phyloP scores from a whole-genome alignment of 78 protist genomes.

The Anaeramoeba ignava region DNA sequence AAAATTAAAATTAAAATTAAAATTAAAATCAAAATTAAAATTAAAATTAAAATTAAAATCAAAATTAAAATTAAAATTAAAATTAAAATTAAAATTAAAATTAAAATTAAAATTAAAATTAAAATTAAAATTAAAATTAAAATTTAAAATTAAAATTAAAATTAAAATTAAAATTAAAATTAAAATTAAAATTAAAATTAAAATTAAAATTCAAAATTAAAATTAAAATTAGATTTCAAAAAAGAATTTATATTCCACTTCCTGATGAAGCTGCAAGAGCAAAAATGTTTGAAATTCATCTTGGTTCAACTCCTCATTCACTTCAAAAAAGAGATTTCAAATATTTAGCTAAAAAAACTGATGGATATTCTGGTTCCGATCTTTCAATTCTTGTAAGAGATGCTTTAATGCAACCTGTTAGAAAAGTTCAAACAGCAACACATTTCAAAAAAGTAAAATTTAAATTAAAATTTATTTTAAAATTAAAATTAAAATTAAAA shows the following conservation, averaged over 20 bases:
- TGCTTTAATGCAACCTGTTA: slow-evolving; percentile 81
- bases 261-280: slow-evolving; percentile 21
- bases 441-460: slow-evolving; percentile 64
- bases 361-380: slow-evolving; percentile 88
- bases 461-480: too few species aligned
- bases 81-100: too few species aligned
- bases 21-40: too few species aligned
- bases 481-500: slow-evolving; percentile 6
- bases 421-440: slow-evolving; percentile 77
- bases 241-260: slow-evolving; percentile 34
- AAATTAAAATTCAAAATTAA: neutral
- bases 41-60: too few species aligned
- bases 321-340: too few species aligned
- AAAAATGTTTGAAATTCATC: neutral
- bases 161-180: neutral
- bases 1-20: too few species aligned
- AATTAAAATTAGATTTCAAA: neutral
- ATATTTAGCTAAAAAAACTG: too few species aligned
- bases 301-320: slow-evolving; percentile 6
- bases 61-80: too few species aligned
- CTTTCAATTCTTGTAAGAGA: slow-evolving; percentile 61
- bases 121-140: too few species aligned
- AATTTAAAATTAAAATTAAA: too few species aligned
- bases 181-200: neutral
- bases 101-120: too few species aligned